These are phyloP conservation scores for Rhodotorula paludigena DNA, from an alignment of 768 basidiomycete species.

Conservation along the genomic window DNA sequence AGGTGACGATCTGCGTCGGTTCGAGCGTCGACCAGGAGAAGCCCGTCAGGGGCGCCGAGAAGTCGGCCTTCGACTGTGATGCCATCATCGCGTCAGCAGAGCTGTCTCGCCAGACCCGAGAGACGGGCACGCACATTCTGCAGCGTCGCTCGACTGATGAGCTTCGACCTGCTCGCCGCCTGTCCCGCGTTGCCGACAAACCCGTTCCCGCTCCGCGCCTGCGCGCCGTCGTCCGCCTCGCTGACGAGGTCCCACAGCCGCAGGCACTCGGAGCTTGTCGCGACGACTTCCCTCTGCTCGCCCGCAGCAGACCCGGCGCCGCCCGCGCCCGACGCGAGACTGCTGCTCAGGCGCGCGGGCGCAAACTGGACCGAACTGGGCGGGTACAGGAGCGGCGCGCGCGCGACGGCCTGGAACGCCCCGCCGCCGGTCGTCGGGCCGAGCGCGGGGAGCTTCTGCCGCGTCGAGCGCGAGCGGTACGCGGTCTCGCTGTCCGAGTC, in stretches of 20 bases:
- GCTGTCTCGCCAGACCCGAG: too few species aligned
- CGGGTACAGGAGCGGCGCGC: constrained; percentile 82
- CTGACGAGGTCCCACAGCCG: constrained; percentile 82
- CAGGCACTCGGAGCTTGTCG: constrained; percentile 88
- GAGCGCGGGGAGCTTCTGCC: constrained; percentile 43
- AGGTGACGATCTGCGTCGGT: constrained; percentile 86
- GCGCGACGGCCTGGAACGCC: constrained; percentile 74
- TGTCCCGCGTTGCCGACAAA: constrained; percentile 9
- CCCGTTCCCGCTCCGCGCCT: constrained; percentile 25
- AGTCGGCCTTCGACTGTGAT: constrained; percentile 91
- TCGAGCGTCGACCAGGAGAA: constrained; percentile 97
- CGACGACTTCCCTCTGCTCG: constrained; percentile 66
- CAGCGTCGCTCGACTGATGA: constrained; percentile 32
- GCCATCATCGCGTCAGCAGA: too few species aligned
- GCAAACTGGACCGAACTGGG: constrained; percentile 92
- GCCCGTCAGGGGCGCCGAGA: constrained; percentile 86
- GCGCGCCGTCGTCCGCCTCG: constrained; percentile 49
- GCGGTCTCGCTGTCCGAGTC: constrained; percentile 55
- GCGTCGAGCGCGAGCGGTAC: not conserved
- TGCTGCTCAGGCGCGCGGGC: constrained; percentile 52
- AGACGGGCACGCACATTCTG: constrained; percentile 26
- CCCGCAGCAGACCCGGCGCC: constrained; percentile 39
- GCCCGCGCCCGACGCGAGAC: constrained; percentile 21
- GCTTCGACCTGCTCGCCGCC: constrained; percentile 7
- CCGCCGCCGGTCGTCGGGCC: constrained; percentile 57